Percentiles rank a stretch among this genome's conserved stretches.
Conservation (phyloP, 495 filamentous ascomycete species). For the Penicillium egyptiacum region DNA sequence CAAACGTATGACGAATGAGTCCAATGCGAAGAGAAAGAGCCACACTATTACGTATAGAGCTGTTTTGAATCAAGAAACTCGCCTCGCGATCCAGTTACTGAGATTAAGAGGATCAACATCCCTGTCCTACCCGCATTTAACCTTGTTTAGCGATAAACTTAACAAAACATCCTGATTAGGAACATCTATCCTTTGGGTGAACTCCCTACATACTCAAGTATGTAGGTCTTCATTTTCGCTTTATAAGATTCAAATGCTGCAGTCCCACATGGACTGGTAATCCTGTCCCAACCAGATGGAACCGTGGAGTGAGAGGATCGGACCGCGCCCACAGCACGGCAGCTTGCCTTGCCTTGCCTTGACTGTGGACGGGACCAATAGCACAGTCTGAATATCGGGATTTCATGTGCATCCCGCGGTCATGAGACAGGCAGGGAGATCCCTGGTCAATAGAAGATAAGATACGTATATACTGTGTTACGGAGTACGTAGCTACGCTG, state of each 20-base stretch:
- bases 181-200: neutral
- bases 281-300: constrained; percentile 1
- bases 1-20: neutral
- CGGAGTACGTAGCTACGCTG: neutral
- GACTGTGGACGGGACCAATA: neutral
- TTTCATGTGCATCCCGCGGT: neutral
- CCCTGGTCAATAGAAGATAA: neutral
- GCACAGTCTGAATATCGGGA: neutral
- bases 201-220: neutral
- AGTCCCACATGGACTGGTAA: constrained; percentile 2
- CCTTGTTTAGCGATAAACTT: neutral
- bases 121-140: constrained; percentile 1
- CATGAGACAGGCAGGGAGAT: constrained; percentile 4
- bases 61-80: neutral
- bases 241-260: neutral
- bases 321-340: neutral
- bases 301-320: constrained; percentile 8
- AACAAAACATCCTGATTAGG: too few relatives aligned
- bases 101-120: neutral
- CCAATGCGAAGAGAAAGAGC: neutral
- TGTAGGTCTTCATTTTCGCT: neutral
- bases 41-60: neutral
- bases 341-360: neutral
- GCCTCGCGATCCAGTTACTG: neutral
- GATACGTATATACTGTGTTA: neutral